Evolutionary conservation across 805 yeast species (phyloP), one percentile per base, ranked within the genome.

Genomic region (Saccharomycopsis sp.): DNA sequence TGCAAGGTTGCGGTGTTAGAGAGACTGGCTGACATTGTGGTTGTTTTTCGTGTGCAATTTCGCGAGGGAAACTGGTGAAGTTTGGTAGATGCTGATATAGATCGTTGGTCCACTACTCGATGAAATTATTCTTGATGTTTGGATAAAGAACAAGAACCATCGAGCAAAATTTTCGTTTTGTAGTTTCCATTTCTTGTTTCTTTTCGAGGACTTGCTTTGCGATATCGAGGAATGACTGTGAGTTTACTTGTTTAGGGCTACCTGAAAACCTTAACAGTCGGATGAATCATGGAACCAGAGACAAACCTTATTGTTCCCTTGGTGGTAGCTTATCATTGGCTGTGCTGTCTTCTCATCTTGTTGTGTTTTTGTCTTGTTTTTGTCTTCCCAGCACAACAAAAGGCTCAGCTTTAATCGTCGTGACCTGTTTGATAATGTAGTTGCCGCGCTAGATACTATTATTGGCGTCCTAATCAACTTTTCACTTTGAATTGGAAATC

Each of bases 1-100:
- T 85, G 81, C 71, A 93, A 80, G 63, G 89, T 86, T 62, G 86
- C 81, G 58, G 96, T 86, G 78, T 90, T 55, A 44, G 49, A 44
- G 19, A 17, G 7, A 17, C 22, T 17, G 22, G 49, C 49, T 3
- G 49, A 44, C 49, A 44, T 44, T 44, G 19, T 44, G 3, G 22
- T 17, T 44, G 38, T 29, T 5, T 29, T 29, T 5, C 38, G 5
- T 29, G 38, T 12, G 38, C 9, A 29, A 12, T 29, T 29, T 29
- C n/a, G n/a, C n/a, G n/a, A n/a, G n/a, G n/a, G n/a, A n/a, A n/a
- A n/a, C n/a, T n/a, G n/a, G n/a, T n/a, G n/a, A n/a, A n/a, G n/a
- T n/a, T n/a, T n/a, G n/a, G n/a, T n/a, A n/a, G n/a, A n/a, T n/a
- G n/a, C n/a, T n/a, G n/a, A n/a, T n/a, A n/a, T n/a, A n/a, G n/a